Percentiles rank a stretch among this genome's conserved stretches.
Conservation (phyloP, 768 basidiomycete genomes). For the Mycena pura region DNA sequence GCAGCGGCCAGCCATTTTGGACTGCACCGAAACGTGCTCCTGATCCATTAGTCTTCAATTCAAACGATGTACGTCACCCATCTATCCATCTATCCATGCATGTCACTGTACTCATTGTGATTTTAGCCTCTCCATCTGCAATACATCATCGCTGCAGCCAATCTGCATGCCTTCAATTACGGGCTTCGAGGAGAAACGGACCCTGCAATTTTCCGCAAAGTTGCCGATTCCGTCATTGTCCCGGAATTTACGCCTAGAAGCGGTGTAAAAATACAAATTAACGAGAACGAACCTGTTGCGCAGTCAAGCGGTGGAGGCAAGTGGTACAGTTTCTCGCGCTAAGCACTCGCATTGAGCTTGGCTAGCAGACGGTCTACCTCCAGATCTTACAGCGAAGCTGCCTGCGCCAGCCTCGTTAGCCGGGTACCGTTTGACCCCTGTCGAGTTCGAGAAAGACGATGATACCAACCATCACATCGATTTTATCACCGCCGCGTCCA, state of each 20-base stretch:
- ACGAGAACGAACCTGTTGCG: slow-evolving; percentile 87
- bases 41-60: slow-evolving; percentile 85
- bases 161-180: slow-evolving; percentile 98
- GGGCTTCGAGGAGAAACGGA: slow-evolving; percentile 92
- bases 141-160: slow-evolving; percentile 92
- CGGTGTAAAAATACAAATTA: slow-evolving; percentile 92
- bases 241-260: slow-evolving; percentile 94
- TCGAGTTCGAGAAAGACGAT: slow-evolving; percentile 99
- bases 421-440: slow-evolving; percentile 94
- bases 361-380: slow-evolving; percentile 55
- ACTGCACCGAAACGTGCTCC: slow-evolving; percentile 98
- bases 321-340: slow-evolving; percentile 20
- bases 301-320: slow-evolving; percentile 53
- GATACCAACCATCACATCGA: slow-evolving; percentile 98
- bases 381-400: slow-evolving; percentile 68
- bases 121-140: slow-evolving; percentile 80
- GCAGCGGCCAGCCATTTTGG: slow-evolving; percentile 97
- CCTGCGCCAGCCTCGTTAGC: slow-evolving; percentile 91
- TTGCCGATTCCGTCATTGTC: slow-evolving; percentile 82
- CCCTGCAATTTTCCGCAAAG: slow-evolving; percentile 77
- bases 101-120: slow-evolving; percentile 7
- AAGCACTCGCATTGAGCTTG: slow-evolving; percentile 11
- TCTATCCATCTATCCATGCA: not conserved
- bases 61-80: slow-evolving; percentile 74
- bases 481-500: slow-evolving; percentile 97